phyloP scores from a whole-genome alignment of 176 grass and related monocot species.

The Tillandsia fasciculata region DNA sequence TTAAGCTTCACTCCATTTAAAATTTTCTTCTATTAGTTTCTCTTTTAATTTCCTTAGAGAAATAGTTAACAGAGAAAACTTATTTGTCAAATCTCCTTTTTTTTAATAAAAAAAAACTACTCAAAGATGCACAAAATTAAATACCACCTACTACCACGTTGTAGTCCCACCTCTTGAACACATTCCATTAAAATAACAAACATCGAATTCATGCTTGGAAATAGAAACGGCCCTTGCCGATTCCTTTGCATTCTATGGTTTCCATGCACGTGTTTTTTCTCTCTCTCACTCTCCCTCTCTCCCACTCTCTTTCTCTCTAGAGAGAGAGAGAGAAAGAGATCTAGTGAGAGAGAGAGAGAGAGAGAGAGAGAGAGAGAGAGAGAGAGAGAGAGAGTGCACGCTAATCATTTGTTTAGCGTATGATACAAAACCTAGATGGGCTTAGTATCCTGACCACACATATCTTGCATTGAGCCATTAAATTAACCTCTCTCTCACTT shows the following conservation, averaged over 20 bases:
- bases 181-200: neutral
- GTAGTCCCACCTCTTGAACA: neutral
- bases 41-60: too few species aligned
- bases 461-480: neutral
- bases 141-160: neutral
- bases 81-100: too few species aligned
- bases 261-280: conserved; percentile 1
- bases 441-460: conserved; percentile 1
- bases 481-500: neutral
- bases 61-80: too few species aligned
- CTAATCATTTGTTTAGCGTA: neutral
- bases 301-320: neutral
- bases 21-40: too few species aligned
- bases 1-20: too few species aligned
- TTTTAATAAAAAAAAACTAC: too few species aligned
- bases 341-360: neutral
- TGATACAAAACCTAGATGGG: neutral
- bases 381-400: neutral
- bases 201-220: neutral
- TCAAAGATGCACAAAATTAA: too few species aligned
- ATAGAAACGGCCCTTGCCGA: neutral
- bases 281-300: neutral
- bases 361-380: neutral
- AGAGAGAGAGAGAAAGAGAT: neutral
- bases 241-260: neutral